phyloP scores from a whole-genome alignment of 805 yeast species.

The Lipomyces oligophaga region DNA sequence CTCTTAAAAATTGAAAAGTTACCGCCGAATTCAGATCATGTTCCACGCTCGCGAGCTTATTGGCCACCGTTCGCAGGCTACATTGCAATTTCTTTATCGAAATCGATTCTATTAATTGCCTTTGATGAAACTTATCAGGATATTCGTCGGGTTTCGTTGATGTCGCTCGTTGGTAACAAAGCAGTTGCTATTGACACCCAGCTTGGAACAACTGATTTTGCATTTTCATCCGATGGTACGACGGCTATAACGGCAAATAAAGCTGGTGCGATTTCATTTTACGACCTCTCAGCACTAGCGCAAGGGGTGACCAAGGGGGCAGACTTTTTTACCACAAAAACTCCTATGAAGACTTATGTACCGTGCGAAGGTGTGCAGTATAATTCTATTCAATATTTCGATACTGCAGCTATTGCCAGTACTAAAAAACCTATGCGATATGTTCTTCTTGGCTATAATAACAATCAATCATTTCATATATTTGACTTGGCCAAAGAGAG shows the following conservation, averaged over 20 bases:
- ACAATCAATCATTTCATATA: conserved; percentile 26
- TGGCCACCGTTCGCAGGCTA: conserved; percentile 20
- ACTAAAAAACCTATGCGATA: conserved; percentile 22
- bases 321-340: conserved; percentile 14
- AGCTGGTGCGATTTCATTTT: conserved; percentile 13
- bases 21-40: conserved; percentile 26
- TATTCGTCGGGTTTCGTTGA: conserved; percentile 14
- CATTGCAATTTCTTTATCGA: conserved; percentile 19
- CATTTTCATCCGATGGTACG: conserved; percentile 24
- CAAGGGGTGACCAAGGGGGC: conserved; percentile 17
- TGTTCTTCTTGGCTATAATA: conserved; percentile 23
- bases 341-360: conserved; percentile 8
- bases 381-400: conserved; percentile 16
- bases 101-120: conserved; percentile 20
- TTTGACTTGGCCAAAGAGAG: conserved; percentile 14
- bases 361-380: conserved; percentile 21
- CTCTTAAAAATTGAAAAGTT: conserved; percentile 25
- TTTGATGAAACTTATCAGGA: conserved; percentile 17
- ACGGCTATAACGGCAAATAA: conserved; percentile 10
- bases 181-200: conserved; percentile 19
- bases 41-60: conserved; percentile 22
- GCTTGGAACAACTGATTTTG: conserved; percentile 14
- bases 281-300: conserved; percentile 15
- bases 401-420: conserved; percentile 11
- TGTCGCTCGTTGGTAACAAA: conserved; percentile 9